Conservation (phyloP, 768 basidiomycete species). For the Trichaptum fuscoviolaceum region DNA sequence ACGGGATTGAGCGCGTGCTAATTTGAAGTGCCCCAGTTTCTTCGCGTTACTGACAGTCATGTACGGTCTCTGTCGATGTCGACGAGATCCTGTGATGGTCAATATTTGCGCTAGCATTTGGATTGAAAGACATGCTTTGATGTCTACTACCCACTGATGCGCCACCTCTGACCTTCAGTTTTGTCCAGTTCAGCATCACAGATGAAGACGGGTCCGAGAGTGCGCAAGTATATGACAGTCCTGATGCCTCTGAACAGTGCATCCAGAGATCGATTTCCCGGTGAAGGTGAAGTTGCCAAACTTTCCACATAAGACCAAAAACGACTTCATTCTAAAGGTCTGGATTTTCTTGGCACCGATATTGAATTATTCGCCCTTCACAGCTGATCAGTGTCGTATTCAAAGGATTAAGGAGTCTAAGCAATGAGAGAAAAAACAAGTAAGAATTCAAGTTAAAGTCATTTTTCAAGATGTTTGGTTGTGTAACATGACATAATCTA, state of each 20-base stretch:
- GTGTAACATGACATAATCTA: neutral
- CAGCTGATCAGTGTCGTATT: too few species aligned
- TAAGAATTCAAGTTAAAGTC: too few species aligned
- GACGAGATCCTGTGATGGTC: neutral
- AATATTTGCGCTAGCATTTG: neutral
- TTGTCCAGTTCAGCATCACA: neutral
- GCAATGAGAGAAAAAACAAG: too few species aligned
- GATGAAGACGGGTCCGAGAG: neutral
- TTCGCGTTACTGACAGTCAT: neutral
- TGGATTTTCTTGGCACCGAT: too few species aligned
- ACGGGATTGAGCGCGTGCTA: too few species aligned
- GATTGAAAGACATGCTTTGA: neutral
- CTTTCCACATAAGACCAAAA: too few species aligned
- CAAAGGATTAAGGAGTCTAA: too few species aligned
- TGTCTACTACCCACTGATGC: neutral
- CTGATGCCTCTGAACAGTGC: neutral
- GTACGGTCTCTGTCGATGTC: neutral
- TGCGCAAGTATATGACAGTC: neutral
- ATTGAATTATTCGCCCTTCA: too few species aligned
- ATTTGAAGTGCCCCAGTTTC: neutral
- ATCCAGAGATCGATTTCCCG: too few species aligned
- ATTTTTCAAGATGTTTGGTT: too few species aligned
- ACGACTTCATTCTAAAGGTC: too few species aligned
- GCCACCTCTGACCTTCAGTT: neutral
- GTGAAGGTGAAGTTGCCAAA: too few species aligned